Conservation (phyloP, 495 filamentous ascomycete genomes). For the Hyaloscypha bicolor region DNA sequence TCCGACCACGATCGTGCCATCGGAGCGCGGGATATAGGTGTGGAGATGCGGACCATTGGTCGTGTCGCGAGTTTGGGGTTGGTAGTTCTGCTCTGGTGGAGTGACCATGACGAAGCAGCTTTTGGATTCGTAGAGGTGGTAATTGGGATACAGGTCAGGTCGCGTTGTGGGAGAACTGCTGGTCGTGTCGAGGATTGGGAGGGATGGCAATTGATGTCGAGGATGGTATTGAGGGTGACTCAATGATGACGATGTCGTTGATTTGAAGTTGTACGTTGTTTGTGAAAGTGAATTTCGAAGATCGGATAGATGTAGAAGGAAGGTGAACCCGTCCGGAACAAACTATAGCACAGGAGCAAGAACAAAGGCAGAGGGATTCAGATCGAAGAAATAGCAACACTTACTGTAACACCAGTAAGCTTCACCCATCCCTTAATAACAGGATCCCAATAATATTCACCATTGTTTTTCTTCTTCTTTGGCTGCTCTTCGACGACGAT, state of each 20-base stretch:
- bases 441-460: slow-evolving; percentile 23
- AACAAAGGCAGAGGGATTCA: slow-evolving; percentile 9
- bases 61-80: slow-evolving; percentile 50
- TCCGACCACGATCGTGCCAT: slow-evolving; percentile 32
- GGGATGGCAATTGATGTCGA: not conserved
- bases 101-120: slow-evolving; percentile 6
- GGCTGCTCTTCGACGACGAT: slow-evolving; percentile 40
- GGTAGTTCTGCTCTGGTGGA: slow-evolving; percentile 37
- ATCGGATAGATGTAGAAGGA: not conserved
- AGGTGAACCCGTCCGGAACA: not conserved
- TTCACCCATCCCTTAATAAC: slow-evolving; percentile 17
- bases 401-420: slow-evolving; percentile 22
- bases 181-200: not conserved
- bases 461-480: slow-evolving; percentile 25
- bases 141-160: not conserved
- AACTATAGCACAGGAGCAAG: not conserved
- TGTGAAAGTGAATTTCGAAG: not conserved
- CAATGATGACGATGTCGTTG: not conserved
- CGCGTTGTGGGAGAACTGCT: not conserved
- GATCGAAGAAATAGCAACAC: slow-evolving; percentile 12
- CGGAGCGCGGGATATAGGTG: slow-evolving; percentile 47
- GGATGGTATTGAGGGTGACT: not conserved
- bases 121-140: not conserved
- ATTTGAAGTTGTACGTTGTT: not conserved
- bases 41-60: slow-evolving; percentile 45